These are phyloP conservation scores for Cladophialophora exuberans DNA, from an alignment of 2,329 filamentous ascomycete species.

Conservation along the genomic window DNA sequence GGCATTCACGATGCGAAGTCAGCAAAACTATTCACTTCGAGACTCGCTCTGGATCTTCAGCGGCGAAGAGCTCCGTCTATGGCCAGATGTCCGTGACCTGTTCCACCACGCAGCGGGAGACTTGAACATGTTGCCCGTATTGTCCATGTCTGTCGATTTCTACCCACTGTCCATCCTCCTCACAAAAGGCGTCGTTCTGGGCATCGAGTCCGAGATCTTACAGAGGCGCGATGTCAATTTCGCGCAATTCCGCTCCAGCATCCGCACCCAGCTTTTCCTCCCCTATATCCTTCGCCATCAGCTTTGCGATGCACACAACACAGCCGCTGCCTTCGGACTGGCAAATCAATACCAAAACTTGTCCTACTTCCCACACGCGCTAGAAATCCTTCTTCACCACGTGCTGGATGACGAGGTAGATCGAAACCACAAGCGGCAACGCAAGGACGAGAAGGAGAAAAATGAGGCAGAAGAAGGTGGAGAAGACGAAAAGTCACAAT, in stretches of 20 bases:
- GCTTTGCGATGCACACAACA: slow-evolving; percentile 69
- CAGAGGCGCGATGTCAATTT: slow-evolving; percentile 90
- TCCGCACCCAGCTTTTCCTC: slow-evolving; percentile 89
- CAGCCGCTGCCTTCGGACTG: slow-evolving; percentile 77
- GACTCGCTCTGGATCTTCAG: slow-evolving; percentile 97
- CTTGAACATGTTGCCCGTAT: slow-evolving; percentile 47
- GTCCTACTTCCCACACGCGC: slow-evolving; percentile 88
- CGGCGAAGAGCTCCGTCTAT: slow-evolving; percentile 80
- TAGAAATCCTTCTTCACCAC: slow-evolving; percentile 89
- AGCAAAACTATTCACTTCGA: slow-evolving; percentile 62
- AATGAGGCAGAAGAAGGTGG: not conserved
- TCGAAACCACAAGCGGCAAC: slow-evolving; percentile 37
- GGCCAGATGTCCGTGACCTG: slow-evolving; percentile 86
- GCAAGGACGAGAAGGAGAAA: slow-evolving; percentile 30
- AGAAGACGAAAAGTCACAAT: not conserved
- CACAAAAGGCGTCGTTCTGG: slow-evolving; percentile 87
- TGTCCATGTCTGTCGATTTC: slow-evolving; percentile 86
- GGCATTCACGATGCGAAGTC: slow-evolving; percentile 46
- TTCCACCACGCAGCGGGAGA: slow-evolving; percentile 65
- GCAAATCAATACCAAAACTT: slow-evolving; percentile 84
- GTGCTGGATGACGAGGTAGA: slow-evolving; percentile 96
- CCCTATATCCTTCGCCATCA: slow-evolving; percentile 84
- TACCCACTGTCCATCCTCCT: slow-evolving; percentile 87
- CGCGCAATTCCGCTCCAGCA: slow-evolving; percentile 84
- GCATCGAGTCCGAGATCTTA: slow-evolving; percentile 89